phyloP scores from a whole-genome alignment of 2,329 filamentous ascomycete genomes.

The Aspergillus japonicus region DNA sequence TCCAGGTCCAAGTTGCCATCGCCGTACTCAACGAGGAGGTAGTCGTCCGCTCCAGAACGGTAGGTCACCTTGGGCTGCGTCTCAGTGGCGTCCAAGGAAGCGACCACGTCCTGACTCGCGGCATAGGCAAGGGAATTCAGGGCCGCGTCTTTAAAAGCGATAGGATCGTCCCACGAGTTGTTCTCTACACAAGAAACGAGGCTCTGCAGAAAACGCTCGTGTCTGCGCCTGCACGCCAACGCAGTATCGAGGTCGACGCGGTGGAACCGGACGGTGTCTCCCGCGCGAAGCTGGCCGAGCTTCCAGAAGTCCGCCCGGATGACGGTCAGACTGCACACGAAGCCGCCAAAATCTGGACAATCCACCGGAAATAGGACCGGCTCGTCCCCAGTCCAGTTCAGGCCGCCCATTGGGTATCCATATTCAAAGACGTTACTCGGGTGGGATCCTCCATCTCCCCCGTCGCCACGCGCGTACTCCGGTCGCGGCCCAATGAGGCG shows the following conservation, averaged over 20 bases:
- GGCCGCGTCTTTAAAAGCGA: too few relatives aligned
- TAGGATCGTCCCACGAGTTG: too few relatives aligned
- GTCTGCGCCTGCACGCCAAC: conserved; percentile 22
- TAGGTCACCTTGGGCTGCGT: too few relatives aligned
- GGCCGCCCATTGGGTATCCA: conserved; percentile 57
- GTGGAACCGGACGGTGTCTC: conserved; percentile 54
- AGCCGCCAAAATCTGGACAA: conserved; percentile 61
- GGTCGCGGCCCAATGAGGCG: conserved; percentile 59
- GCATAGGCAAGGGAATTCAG: too few relatives aligned
- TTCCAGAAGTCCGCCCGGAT: conserved; percentile 61
- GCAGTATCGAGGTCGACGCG: conserved; percentile 55
- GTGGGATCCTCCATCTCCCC: conserved; percentile 63
- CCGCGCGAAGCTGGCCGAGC: conserved; percentile 61
- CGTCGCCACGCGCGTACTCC: conserved; percentile 58
- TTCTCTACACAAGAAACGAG: too few relatives aligned
- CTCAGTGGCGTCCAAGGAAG: too few relatives aligned
- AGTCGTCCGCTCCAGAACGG: too few relatives aligned
- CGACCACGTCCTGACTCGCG: too few relatives aligned
- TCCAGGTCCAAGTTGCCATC: too few relatives aligned
- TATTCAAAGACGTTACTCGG: conserved; percentile 61
- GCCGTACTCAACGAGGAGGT: too few relatives aligned
- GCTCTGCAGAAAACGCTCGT: too few relatives aligned
- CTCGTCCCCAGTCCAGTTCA: conserved; percentile 64
- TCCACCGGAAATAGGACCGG: conserved; percentile 61
- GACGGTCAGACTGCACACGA: conserved; percentile 57